Percentiles rank a stretch among this genome's conserved stretches.
Evolutionary conservation across 345 rosid genomes (phyloP).

Genomic region (Laguncularia racemosa): DNA sequence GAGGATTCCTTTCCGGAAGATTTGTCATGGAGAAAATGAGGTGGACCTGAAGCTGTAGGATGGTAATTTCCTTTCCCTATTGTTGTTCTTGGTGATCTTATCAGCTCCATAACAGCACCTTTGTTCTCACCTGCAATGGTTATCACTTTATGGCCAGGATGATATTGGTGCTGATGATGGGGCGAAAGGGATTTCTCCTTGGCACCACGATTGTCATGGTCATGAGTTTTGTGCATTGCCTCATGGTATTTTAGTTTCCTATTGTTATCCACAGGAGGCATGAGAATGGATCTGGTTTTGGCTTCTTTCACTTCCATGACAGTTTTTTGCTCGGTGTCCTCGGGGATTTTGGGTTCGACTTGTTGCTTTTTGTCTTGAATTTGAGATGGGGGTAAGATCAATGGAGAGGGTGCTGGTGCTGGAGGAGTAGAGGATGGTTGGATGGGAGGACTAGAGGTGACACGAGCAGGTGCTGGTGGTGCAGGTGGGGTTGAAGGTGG

Average conservation of each 20-base stretch:
- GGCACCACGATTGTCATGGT: slow-evolving; percentile 4
- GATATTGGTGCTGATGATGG: slow-evolving; percentile 29
- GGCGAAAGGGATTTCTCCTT: slow-evolving; percentile 16
- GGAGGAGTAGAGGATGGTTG: slow-evolving; percentile 19
- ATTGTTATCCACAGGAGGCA: neutral
- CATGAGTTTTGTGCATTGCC: slow-evolving; percentile 9
- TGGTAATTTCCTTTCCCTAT: neutral
- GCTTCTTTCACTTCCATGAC: slow-evolving; percentile 42
- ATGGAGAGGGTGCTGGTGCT: slow-evolving; percentile 65
- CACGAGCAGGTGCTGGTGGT: slow-evolving; percentile 3
- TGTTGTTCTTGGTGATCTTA: slow-evolving; percentile 30
- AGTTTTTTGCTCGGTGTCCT: slow-evolving; percentile 52
- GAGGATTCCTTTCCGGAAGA: slow-evolving; percentile 22
- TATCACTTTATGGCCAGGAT: slow-evolving; percentile 37
- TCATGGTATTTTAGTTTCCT: slow-evolving; percentile 13
- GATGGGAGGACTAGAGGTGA: neutral
- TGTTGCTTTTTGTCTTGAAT: slow-evolving; percentile 20
- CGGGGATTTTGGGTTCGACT: slow-evolving; percentile 30
- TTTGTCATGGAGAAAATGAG: slow-evolving; percentile 16
- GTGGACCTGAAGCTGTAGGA: slow-evolving; percentile 18
- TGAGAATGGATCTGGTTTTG: slow-evolving; percentile 29
- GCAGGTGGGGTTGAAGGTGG: slow-evolving; percentile 1
- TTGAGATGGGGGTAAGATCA: slow-evolving; percentile 63
- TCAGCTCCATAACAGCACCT: slow-evolving; percentile 83
- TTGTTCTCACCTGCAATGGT: slow-evolving; percentile 88